Evolutionary conservation across 192 early-diverging fungal species (phyloP).

Genomic region (Umbelopsis vinacea): DNA sequence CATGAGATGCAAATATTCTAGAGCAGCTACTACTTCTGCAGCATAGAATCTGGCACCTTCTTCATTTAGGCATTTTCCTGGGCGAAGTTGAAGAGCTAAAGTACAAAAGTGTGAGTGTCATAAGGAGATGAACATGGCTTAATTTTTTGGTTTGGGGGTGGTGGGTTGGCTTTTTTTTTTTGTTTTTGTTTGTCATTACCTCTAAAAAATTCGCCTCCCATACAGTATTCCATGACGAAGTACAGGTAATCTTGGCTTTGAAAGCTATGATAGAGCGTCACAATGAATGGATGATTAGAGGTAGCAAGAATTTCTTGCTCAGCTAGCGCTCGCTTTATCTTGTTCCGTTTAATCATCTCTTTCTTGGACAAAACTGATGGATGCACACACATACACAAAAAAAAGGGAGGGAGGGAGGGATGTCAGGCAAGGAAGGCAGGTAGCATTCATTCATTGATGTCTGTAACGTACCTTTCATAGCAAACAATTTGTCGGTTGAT

Average conservation of each 20-base stretch:
- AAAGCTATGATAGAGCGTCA: constrained; percentile 87
- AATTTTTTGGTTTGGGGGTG: background rate
- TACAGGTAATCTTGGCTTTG: constrained; percentile 86
- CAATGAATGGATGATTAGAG: constrained; percentile 90
- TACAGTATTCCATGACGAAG: constrained; percentile 89
- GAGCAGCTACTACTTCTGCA: constrained; percentile 92
- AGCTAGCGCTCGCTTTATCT: constrained; percentile 96
- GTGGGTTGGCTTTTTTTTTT: too few relatives aligned
- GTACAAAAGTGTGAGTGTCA: background rate
- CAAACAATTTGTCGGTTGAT: constrained; percentile 79
- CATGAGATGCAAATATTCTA: constrained; percentile 96
- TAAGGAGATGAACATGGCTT: background rate
- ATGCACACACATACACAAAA: constrained; percentile 3
- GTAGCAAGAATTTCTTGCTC: constrained; percentile 84
- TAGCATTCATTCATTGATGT: too few relatives aligned
- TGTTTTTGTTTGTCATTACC: constrained; percentile 34
- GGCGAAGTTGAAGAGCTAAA: constrained; percentile 79
- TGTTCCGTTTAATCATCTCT: constrained; percentile 98
- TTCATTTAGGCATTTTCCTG: constrained; percentile 88
- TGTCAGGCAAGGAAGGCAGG: background rate
- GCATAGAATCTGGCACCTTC: constrained; percentile 96
- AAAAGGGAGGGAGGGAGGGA: background rate
- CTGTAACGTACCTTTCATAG: constrained; percentile 84
- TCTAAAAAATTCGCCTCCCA: constrained; percentile 89
- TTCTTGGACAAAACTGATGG: constrained; percentile 72